Evolutionary conservation across 441 rosid genomes (phyloP).

Genomic region (Capsella rubella): DNA sequence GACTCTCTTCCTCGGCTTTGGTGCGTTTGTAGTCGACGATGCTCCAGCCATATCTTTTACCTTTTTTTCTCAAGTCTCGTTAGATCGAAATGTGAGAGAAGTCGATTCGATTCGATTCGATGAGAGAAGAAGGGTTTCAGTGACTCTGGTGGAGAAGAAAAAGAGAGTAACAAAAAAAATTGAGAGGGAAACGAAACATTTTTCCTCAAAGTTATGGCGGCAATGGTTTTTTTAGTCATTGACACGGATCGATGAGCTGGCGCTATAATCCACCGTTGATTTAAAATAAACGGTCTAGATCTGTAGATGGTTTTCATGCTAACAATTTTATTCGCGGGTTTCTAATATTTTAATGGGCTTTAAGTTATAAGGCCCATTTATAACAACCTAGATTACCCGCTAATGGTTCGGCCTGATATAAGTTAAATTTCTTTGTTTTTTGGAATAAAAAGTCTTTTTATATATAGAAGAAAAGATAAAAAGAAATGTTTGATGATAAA

Average conservation of each 20-base stretch:
- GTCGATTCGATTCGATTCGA: conserved; percentile 9
- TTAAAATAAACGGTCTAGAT: conserved; percentile 7
- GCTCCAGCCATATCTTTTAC: conserved; percentile 49
- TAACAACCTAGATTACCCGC: too few species aligned
- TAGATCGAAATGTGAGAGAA: background rate
- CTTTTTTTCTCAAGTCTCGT: background rate
- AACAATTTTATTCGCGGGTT: background rate
- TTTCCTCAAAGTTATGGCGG: conserved; percentile 23
- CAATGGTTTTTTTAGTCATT: background rate
- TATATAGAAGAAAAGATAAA: background rate
- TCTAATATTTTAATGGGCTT: conserved; percentile 3
- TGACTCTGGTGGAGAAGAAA: conserved; percentile 27
- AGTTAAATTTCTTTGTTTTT: too few species aligned
- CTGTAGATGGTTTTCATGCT: background rate
- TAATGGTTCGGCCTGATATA: background rate
- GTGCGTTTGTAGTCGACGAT: conserved; percentile 54
- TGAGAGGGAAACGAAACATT: conserved; percentile 41
- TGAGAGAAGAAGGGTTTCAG: background rate
- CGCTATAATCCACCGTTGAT: background rate
- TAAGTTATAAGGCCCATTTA: conserved; percentile 4
- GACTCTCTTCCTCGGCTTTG: conserved; percentile 78
- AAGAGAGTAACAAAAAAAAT: background rate
- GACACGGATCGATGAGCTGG: conserved; percentile 38
- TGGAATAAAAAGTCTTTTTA: background rate
- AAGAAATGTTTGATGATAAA: background rate